Conservation (phyloP, 768 basidiomycete genomes). For the Boletus patriciae region DNA sequence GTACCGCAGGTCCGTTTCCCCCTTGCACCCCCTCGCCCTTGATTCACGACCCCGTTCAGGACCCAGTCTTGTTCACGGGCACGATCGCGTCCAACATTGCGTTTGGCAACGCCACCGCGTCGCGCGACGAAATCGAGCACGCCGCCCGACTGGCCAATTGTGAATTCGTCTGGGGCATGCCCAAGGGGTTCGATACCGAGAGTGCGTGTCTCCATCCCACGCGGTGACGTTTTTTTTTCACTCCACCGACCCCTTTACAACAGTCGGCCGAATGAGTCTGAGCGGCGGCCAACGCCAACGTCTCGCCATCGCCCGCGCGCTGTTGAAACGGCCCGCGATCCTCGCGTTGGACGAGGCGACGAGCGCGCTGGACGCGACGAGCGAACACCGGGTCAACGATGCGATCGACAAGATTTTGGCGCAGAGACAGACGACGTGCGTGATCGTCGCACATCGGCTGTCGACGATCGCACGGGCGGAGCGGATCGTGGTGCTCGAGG, state of each 20-base stretch:
- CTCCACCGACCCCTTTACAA: no score
- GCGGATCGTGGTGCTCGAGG: constrained; percentile 86
- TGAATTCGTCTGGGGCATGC: constrained; percentile 94
- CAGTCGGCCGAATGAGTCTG: constrained; percentile 31
- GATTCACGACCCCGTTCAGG: constrained; percentile 31
- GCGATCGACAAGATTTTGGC: constrained; percentile 87
- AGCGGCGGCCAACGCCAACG: constrained; percentile 78
- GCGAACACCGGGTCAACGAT: constrained; percentile 81
- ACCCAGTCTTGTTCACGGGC: constrained; percentile 87
- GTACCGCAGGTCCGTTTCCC: constrained; percentile 69
- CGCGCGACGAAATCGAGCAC: constrained; percentile 79
- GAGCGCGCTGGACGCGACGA: constrained; percentile 83
- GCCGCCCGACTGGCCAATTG: constrained; percentile 93
- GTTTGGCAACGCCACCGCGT: constrained; percentile 74
- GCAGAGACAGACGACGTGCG: constrained; percentile 77
- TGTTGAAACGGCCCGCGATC: constrained; percentile 86
- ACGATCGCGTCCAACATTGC: constrained; percentile 96
- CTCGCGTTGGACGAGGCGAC: constrained; percentile 90
- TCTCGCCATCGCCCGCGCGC: constrained; percentile 80
- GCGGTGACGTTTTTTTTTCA: no score
- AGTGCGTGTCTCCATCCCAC: constrained; percentile 37
- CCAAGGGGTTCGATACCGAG: constrained; percentile 89
- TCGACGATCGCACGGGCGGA: constrained; percentile 91
- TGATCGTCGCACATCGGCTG: constrained; percentile 87
- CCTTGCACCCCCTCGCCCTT: no score